Base-by-base conservation (phyloP, 2,329 filamentous ascomycete species). In the Aquanectria penicillioides region DNA sequence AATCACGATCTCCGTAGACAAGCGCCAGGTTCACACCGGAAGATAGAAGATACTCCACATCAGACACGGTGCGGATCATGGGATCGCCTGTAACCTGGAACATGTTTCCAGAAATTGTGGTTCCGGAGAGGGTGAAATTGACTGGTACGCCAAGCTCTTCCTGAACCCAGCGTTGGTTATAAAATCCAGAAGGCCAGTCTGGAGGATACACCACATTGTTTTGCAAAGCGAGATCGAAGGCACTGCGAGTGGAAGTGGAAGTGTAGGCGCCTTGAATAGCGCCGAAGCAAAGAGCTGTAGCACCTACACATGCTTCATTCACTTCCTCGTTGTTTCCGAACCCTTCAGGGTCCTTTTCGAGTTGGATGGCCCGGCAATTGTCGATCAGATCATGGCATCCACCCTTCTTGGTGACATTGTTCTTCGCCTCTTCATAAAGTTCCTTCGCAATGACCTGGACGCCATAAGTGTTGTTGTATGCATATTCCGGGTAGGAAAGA, bases 21-120 rank as follows among this genome's bases (percentile, higher is more conserved):
- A 94, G 75, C 2, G 88, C 87, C 13, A 94, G 85, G 11, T 86
- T 86, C 7, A 92, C 83, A 22, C 86, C 87, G 0, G 76, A 79
- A 9, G 83, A 77, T 40, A 91, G 76, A 15, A 90, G 80, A 11
- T 80, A 75, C 56, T 87, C 85, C 3, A 91, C 77, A 49, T 83
- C 77, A 2, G 46, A 11, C 7, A 64, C 22, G 20, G 34, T 57
- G 1, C 59, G 59, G 23, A 81, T 71, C 25, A 88, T 77, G 62
- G 87, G 81, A 66, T 85, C 84, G 6, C 83, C 83, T 64, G 86
- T 89, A 49, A 23, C 85, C 81, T 9, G 15, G 2, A 54, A 58
- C 84, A 87, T 72, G 90, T 87, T 50, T 81, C 81, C 0, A 76
- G 81, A 20, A 71, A 66, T 1, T 68, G 69, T 62, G 83, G 84